Evolutionary conservation across 2,329 filamentous ascomycete species (phyloP).

Genomic region (Colletotrichum gloeosporioides): DNA sequence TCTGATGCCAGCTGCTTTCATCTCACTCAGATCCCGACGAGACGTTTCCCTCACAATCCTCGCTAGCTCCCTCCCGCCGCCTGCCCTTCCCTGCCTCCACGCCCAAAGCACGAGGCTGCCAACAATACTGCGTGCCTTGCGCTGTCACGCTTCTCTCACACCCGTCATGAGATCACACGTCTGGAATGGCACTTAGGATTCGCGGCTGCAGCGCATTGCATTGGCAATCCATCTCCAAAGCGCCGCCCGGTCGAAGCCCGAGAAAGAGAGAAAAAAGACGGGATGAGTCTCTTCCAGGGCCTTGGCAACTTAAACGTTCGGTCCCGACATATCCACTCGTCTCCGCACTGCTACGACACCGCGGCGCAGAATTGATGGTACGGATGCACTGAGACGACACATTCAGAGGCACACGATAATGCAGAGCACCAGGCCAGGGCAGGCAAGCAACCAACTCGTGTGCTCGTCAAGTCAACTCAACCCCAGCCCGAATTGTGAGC

Average conservation of each 20-base stretch:
- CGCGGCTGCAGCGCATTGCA: background rate
- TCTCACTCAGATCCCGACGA: background rate
- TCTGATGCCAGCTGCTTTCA: background rate
- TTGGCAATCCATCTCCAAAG: slow-evolving; percentile 3
- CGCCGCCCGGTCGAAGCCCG: slow-evolving; percentile 10
- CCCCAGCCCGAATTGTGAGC: background rate
- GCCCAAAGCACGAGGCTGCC: background rate
- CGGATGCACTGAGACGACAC: background rate
- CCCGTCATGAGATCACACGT: background rate
- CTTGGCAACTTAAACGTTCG: slow-evolving; percentile 10
- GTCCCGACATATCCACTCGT: slow-evolving; percentile 18
- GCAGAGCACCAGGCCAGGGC: background rate
- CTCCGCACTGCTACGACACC: background rate
- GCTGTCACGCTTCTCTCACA: background rate
- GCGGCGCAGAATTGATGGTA: background rate
- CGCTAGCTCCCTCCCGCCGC: background rate
- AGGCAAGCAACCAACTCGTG: background rate
- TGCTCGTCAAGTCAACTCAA: background rate
- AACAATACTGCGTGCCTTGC: background rate
- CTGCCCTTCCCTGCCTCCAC: background rate
- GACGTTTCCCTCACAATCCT: background rate
- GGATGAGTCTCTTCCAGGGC: slow-evolving; percentile 12
- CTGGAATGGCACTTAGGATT: background rate
- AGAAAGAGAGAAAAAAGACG: background rate
- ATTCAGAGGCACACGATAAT: background rate